Evolutionary conservation across 2,329 filamentous ascomycete species (phyloP).

Genomic region (Stemphylium vesicarium): DNA sequence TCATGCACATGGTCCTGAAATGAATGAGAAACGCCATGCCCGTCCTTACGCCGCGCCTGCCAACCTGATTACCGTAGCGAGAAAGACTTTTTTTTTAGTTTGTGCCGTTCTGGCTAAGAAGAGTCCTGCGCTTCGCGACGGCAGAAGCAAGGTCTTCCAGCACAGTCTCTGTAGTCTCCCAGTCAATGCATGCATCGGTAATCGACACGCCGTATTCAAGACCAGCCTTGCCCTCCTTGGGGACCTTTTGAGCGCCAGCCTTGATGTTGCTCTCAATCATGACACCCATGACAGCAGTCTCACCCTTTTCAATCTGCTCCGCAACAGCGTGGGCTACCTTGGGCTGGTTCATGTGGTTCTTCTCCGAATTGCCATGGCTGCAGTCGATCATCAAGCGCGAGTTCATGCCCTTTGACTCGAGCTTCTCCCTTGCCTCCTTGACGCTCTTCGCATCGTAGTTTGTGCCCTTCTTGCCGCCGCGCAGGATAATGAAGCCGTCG

Average conservation of each 20-base stretch:
- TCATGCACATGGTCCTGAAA: neutral
- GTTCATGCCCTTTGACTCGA: slow-evolving; percentile 74
- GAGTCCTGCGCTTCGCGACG: slow-evolving; percentile 73
- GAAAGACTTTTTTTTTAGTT: slow-evolving; percentile 22
- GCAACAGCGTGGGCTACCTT: slow-evolving; percentile 84
- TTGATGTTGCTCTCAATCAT: slow-evolving; percentile 99
- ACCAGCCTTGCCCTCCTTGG: slow-evolving; percentile 80
- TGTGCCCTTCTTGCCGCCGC: slow-evolving; percentile 89
- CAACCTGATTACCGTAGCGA: neutral
- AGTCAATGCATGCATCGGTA: slow-evolving; percentile 95
- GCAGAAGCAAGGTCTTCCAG: slow-evolving; percentile 80
- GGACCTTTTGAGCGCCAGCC: slow-evolving; percentile 92
- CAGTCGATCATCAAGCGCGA: slow-evolving; percentile 96
- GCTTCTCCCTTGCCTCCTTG: slow-evolving; percentile 77
- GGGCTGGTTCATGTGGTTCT: slow-evolving; percentile 97
- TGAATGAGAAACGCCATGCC: slow-evolving; percentile 8
- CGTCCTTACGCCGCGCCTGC: slow-evolving; percentile 6
- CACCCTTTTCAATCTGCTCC: slow-evolving; percentile 83
- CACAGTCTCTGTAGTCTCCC: slow-evolving; percentile 84
- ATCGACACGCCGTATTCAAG: slow-evolving; percentile 95
- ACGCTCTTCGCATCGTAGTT: slow-evolving; percentile 92
- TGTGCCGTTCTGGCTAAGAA: slow-evolving; percentile 42
- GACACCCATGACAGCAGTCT: slow-evolving; percentile 89
- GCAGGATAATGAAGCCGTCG: slow-evolving; percentile 94
- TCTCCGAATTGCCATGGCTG: slow-evolving; percentile 93